Evolutionary conservation across 2,329 filamentous ascomycete genomes (phyloP).

Genomic region (Aspergillaceae sp.): DNA sequence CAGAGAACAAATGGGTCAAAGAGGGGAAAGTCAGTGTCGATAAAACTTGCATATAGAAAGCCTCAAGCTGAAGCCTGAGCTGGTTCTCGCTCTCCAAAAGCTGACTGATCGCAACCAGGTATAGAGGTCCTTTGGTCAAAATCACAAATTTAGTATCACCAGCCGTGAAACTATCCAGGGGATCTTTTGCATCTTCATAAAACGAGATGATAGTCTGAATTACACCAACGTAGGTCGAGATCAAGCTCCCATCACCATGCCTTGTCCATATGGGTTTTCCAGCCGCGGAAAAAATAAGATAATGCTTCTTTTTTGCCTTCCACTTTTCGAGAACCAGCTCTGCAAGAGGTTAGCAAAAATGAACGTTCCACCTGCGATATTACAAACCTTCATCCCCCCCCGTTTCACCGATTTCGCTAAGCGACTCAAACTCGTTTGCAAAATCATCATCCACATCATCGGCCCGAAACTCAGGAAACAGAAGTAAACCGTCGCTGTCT

Average conservation of each 20-base stretch:
- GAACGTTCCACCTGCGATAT: not conserved
- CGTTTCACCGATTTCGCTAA: constrained; percentile 52
- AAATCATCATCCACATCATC: constrained; percentile 59
- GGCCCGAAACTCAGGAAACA: constrained; percentile 27
- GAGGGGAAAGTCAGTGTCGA: constrained; percentile 87
- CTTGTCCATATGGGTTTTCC: constrained; percentile 97
- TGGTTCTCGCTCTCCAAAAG: constrained; percentile 88
- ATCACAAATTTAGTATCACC: constrained; percentile 79
- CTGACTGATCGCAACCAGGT: constrained; percentile 86
- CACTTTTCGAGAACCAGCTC: constrained; percentile 57
- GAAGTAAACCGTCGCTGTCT: constrained; percentile 25
- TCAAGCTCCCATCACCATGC: constrained; percentile 79
- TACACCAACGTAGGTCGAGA: constrained; percentile 90
- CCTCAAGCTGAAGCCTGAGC: constrained; percentile 77
- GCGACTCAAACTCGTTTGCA: constrained; percentile 62
- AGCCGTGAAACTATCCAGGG: constrained; percentile 76
- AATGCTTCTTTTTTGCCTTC: constrained; percentile 94
- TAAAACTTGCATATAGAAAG: constrained; percentile 95
- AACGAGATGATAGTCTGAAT: constrained; percentile 98
- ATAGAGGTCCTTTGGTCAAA: constrained; percentile 73
- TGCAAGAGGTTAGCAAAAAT: constrained; percentile 11
- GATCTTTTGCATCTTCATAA: constrained; percentile 72
- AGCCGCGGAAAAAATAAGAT: constrained; percentile 88
- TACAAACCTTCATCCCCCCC: constrained; percentile 49
- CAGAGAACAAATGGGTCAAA: constrained; percentile 76